Percentiles rank a stretch among this genome's conserved stretches.
phyloP scores from a whole-genome alignment of 176 grass and related monocot species.

The Zea mays region DNA sequence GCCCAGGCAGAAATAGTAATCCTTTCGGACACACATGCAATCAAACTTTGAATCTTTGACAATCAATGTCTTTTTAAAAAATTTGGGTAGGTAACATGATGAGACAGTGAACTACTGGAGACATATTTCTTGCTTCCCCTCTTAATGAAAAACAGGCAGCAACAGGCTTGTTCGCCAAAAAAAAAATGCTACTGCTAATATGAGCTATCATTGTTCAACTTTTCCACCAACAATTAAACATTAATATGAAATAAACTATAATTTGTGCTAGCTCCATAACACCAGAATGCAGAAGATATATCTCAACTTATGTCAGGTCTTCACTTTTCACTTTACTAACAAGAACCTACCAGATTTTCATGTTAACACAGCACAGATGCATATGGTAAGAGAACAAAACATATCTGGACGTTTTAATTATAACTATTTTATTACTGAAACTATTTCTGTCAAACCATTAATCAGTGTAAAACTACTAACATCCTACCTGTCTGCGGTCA shows the following conservation, averaged over 20 bases:
- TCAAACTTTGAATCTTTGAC: background rate
- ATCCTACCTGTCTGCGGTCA: conserved; percentile 78
- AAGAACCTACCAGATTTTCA: background rate
- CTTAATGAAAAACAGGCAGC: too few relatives aligned
- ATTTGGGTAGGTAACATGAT: background rate
- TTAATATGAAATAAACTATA: conserved; percentile 9
- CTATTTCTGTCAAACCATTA: conserved; percentile 6
- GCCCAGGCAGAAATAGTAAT: background rate
- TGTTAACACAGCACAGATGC: conserved; percentile 14
- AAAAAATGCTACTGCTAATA: background rate
- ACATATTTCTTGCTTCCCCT: background rate
- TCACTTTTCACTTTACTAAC: conserved; percentile 27
- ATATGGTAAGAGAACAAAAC: conserved; percentile 28
- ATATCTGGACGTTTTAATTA: background rate
- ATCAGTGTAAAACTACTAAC: conserved; percentile 13
- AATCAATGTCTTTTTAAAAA: conserved; percentile 1
- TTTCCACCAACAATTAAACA: conserved; percentile 12
- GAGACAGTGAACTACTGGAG: background rate
- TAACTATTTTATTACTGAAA: conserved; percentile 10
- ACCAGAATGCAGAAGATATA: conserved; percentile 18
- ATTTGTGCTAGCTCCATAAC: background rate
- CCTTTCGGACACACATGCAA: background rate
- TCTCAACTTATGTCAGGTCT: background rate
- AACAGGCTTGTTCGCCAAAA: too few relatives aligned
- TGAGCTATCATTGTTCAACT: background rate